Evolutionary conservation across 352 stramenopile species (phyloP), one percentile per base, ranked within the genome.

Genomic region (Ophiocytium majus): DNA sequence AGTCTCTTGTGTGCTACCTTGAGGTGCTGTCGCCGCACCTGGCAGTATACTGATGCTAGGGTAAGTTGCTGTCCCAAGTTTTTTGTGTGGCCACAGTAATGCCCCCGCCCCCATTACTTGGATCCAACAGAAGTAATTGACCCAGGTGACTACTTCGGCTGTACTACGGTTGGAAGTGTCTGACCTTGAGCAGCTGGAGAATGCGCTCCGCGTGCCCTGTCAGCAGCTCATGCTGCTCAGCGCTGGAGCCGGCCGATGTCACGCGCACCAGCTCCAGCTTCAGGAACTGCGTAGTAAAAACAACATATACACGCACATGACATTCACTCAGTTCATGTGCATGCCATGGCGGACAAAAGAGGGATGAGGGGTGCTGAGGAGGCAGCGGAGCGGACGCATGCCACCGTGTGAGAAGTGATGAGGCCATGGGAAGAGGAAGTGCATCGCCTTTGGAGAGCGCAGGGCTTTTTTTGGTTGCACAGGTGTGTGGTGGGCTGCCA

Each of bases 201-300:
- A 88, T 76, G 28, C 80, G 66, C 63, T 90, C 86, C 50, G 86
- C 86, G 80, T 90, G 82, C 80, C 75, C 35, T 50, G 86, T 90
- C 28, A 96, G 85, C 35, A 87, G 82, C 79, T 95, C 91, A 83
- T 95, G 92, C 84, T 95, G 88, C n/a, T 90, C 89, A 37, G 89
- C 82, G 17, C 90, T 93, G 9, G 87, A 88, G 50, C 91, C 88
- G 14, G 91, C 85, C 37, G 89, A 92, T 10, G 90, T 93, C 81
- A 96, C 92, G 80, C 94, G 94, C 14, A 96, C 92, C 64, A 96
- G 83, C 89, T 96, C 93, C 0, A 96, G 92, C 81, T 88, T 88
- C 63, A 88, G 76, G 66, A 88, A 88, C 50, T 88, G 17, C 5
- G 66, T 23, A 71, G 57, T 23, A 71, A 71, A 71, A 71, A 71